Evolutionary conservation across 768 basidiomycete species (phyloP).

Genomic region (Xerocomellus chrysenteron): DNA sequence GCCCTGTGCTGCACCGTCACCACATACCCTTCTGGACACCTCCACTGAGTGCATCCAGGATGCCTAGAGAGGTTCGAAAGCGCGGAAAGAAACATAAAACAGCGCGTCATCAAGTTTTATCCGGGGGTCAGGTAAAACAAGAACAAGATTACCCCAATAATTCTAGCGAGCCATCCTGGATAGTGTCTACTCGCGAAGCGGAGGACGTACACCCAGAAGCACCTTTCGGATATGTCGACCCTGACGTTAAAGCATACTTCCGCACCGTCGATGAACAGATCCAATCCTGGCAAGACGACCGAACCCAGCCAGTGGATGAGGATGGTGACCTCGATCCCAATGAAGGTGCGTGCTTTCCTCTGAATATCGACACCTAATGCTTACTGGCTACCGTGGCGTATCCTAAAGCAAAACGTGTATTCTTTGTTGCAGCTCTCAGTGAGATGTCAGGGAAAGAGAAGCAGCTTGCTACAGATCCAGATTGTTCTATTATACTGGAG

Average conservation of each 20-base stretch:
- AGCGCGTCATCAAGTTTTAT: constrained; percentile 24
- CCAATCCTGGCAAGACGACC: constrained; percentile 72
- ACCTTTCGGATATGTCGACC: constrained; percentile 88
- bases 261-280: constrained; percentile 85
- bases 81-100: constrained; percentile 77
- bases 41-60: constrained; percentile 23
- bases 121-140: neutral
- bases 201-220: constrained; percentile 57
- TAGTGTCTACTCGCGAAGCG: constrained; percentile 44
- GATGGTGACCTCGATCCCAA: constrained; percentile 59
- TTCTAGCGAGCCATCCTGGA: constrained; percentile 67
- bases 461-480: constrained; percentile 88
- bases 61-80: constrained; percentile 77
- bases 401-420: constrained; percentile 63
- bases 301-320: constrained; percentile 42
- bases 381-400: neutral
- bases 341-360: constrained; percentile 50
- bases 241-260: constrained; percentile 92
- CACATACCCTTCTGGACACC: no score
- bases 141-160: constrained; percentile 2
- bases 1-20: neutral
- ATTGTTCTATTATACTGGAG: constrained; percentile 89
- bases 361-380: neutral
- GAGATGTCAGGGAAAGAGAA: constrained; percentile 90
- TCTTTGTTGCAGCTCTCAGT: constrained; percentile 77